Evolutionary conservation across 495 filamentous ascomycete species (phyloP).

Genomic region (Aspergillus campestris): DNA sequence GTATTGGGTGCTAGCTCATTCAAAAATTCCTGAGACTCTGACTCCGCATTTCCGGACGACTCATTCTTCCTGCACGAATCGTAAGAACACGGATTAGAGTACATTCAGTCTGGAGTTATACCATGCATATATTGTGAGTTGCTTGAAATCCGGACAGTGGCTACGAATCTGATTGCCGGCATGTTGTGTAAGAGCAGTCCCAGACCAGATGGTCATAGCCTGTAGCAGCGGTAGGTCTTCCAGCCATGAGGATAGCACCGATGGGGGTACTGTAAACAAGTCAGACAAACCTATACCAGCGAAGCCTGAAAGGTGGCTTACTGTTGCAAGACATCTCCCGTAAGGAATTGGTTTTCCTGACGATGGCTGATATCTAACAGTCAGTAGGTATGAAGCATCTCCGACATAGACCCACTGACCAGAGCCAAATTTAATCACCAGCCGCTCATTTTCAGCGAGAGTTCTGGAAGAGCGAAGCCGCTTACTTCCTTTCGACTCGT

Average conservation of each 20-base stretch:
- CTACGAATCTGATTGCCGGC: conserved; percentile 43
- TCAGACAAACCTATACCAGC: conserved; percentile 1
- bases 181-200: conserved; percentile 45
- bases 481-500: conserved; percentile 15
- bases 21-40: conserved; percentile 51
- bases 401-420: conserved; percentile 5
- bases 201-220: conserved; percentile 48
- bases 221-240: conserved; percentile 35
- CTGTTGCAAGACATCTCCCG: conserved; percentile 40
- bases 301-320: conserved; percentile 24
- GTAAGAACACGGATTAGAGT: not conserved
- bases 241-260: conserved; percentile 37
- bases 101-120: conserved; percentile 8
- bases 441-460: conserved; percentile 8
- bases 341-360: conserved; percentile 41
- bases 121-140: conserved; percentile 50
- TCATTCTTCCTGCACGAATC: conserved; percentile 5
- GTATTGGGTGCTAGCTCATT: conserved; percentile 46
- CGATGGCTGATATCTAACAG: conserved; percentile 31
- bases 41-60: conserved; percentile 31
- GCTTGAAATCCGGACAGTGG: conserved; percentile 53
- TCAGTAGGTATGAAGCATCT: not conserved
- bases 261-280: conserved; percentile 23
- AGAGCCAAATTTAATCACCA: conserved; percentile 12
- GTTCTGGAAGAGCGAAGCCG: conserved; percentile 14